These are phyloP conservation scores for Mycena floridula DNA, from an alignment of 768 basidiomycete genomes.

Conservation along the genomic window DNA sequence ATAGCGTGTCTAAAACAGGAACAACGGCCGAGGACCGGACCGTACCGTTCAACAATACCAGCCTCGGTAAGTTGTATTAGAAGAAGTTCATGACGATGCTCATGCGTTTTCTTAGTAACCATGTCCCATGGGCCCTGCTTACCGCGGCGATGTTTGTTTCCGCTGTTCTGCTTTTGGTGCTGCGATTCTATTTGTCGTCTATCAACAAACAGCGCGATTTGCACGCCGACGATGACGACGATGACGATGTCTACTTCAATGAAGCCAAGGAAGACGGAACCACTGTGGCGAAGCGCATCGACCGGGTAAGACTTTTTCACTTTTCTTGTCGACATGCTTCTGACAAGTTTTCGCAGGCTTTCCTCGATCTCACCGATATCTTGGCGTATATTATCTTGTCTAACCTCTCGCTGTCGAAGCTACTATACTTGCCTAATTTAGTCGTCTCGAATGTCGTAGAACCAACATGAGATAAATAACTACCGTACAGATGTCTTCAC, in stretches of 20 bases:
- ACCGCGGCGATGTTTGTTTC: constrained; percentile 53
- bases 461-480: too few species aligned
- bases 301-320: constrained; percentile 38
- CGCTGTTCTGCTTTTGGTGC: constrained; percentile 44
- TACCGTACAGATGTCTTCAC: too few species aligned
- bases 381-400: too few species aligned
- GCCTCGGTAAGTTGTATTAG: constrained; percentile 42
- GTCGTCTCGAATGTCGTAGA: too few species aligned
- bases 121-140: constrained; percentile 72
- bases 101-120: constrained; percentile 38
- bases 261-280: constrained; percentile 44
- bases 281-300: constrained; percentile 47
- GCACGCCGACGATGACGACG: constrained; percentile 44
- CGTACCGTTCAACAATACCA: too few species aligned
- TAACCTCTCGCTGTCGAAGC: too few species aligned
- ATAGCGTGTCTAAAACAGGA: too few species aligned
- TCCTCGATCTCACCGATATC: constrained; percentile 80
- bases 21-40: too few species aligned
- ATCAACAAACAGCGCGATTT: constrained; percentile 60
- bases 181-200: constrained; percentile 49
- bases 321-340: too few species aligned
- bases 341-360: constrained; percentile 40
- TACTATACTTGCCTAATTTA: too few species aligned
- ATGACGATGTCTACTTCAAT: constrained; percentile 54
- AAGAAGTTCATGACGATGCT: background rate